Base-by-base conservation (phyloP, 1,284 basidiomycete species). In the Lignosus rhinocerotis region DNA sequence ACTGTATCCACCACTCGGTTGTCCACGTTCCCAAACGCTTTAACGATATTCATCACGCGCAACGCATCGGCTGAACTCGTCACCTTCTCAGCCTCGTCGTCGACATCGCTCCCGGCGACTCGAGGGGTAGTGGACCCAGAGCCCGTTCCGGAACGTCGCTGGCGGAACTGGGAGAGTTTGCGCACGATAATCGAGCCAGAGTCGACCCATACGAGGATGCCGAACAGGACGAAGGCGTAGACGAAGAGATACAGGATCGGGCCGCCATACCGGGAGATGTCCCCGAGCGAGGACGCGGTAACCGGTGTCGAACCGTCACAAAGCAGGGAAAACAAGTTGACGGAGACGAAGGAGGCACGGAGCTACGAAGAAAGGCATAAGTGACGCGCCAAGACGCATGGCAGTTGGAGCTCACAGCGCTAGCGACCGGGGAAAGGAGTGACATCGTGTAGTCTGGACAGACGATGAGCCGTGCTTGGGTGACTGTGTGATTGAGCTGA, bases 321-420 rank as follows among this genome's bases (percentile, higher is more conserved):
- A 0, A 92, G 82, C 16, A 93, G 75, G 6, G 85, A 87, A 71
- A 93, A 93, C 2, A 91, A 71, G 69, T 93, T 93, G 66, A 91
- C 78, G 0, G 88, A 88, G 12, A 93, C 81, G 33, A 92, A 79
- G 1, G 83, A 82, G 0, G 90, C 85, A 45, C 90, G 80, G 31
- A 82, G 63, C 84, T 83, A 49, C 45, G 36, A 6, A 17, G 41
- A 3, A 21, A 32, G 34, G 10, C 3, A n/a, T 45, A 1, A 14
- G 3, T 41, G 19, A 62, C 36, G 63, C 14, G 17, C 21, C 14
- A 9, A 19, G 25, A 30, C 3, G 19, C 14, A 19, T 8, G 10
- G 11, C 12, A 3, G 25, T 31, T 19, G 3, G 43, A 10, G 81
- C 86, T 66, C 72, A 90, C 88, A 42, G 87, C 78, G 66, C 82